Base-by-base conservation (phyloP, 805 yeast genomes). In the Cyberlindnera petersonii region DNA sequence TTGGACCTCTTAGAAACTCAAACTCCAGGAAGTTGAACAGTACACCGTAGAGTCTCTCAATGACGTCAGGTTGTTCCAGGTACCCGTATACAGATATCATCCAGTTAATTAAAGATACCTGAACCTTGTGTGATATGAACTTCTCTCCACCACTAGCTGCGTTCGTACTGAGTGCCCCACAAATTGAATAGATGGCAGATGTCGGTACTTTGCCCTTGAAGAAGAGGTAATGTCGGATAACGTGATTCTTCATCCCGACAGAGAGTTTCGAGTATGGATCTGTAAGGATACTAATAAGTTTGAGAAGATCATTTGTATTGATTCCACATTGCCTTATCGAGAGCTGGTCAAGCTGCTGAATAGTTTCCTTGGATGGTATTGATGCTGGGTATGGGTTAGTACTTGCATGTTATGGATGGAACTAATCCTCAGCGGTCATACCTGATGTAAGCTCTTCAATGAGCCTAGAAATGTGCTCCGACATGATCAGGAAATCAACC, bases 1-100 rank as follows among this genome's bases (percentile, higher is more conserved):
- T 40, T 47, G 60, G 53, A 4, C 55, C 46, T 40, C 66, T 61
- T 3, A 66, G 36, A 39, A 47, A 65, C n/a, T 59, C 64, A 34
- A 51, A 61, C 38, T 61, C 61, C 53, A 69, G 51, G 16, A 57
- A 51, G 29, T 65, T 62, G 35, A 65, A 52, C 45, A 64, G 50
- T 9, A 58, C 16, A 2, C 67, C 59, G 31, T 54, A 54, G 4
- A 53, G 24, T 16, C 37, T 35, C 1, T 40, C 46, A 13, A 52
- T 48, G 9, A 50, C 31, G 7, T 34, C 30, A 5, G 43, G 35
- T 3, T 53, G 46, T 15, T 52, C 51, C 9, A 58, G 26, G 21
- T 55, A 46, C 2, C 61, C 43, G 32, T 49, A 54, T 0, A 62
- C 56, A 11, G 55, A 58, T 2, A 62, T 57, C 17, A 67, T 37